A percentile compares a stretch with the other conserved stretches of the same genome.
Evolutionary conservation across 768 basidiomycete species (phyloP).

Genomic region (Kwoniella europaea): DNA sequence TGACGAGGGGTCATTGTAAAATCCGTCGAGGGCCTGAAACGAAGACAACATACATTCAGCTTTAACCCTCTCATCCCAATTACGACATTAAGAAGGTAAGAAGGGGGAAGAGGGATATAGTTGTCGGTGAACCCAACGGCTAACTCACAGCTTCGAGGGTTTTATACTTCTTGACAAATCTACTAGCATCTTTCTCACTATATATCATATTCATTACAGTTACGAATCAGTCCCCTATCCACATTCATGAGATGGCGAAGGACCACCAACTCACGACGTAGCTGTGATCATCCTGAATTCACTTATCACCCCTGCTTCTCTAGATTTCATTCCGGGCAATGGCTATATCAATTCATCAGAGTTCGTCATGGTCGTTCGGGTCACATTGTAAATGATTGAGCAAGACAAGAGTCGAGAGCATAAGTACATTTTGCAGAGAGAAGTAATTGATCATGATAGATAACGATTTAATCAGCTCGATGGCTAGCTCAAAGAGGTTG

Average conservation of each 20-base stretch:
- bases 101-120: neutral
- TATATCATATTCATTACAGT: neutral
- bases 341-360: conserved; percentile 19
- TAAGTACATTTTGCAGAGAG: too few relatives aligned
- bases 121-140: too few relatives aligned
- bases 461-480: too few relatives aligned
- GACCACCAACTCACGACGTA: conserved; percentile 44
- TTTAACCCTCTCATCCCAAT: neutral
- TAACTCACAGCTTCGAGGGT: conserved; percentile 51
- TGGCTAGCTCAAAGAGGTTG: too few relatives aligned
- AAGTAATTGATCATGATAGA: too few relatives aligned
- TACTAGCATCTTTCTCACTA: conserved; percentile 47
- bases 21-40: conserved; percentile 53
- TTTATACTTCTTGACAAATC: conserved; percentile 54
- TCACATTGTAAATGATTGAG: too few relatives aligned
- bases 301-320: conserved; percentile 21
- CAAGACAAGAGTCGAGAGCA: too few relatives aligned
- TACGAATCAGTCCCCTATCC: too few relatives aligned
- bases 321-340: conserved; percentile 13
- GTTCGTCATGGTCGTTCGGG: too few relatives aligned
- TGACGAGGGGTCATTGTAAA: conserved; percentile 49
- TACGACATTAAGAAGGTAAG: neutral
- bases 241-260: neutral
- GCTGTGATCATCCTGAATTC: conserved; percentile 51
- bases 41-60: conserved; percentile 1